Percentiles rank a stretch among this genome's conserved stretches.
Evolutionary conservation across 352 stramenopile genomes (phyloP).

Genomic region (Pythium rhizo-oryzae): DNA sequence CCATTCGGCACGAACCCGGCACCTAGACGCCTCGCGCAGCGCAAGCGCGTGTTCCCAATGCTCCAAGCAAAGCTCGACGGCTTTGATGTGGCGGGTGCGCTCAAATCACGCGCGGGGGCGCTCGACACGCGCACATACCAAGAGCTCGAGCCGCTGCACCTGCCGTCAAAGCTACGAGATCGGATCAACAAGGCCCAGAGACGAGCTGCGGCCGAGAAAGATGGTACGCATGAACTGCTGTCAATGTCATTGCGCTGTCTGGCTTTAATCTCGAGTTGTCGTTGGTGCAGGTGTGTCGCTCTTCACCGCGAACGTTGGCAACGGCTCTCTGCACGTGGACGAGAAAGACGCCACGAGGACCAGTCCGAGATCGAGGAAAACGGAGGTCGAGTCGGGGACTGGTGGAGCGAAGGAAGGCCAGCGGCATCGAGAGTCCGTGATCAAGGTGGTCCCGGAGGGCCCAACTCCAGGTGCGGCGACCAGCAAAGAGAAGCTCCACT

Average conservation of each 20-base stretch:
- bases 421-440: background rate
- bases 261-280: background rate
- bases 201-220: constrained; percentile 66
- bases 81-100: background rate
- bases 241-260: background rate
- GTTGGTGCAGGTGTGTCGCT: constrained; percentile 50
- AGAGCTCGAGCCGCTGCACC: constrained; percentile 54
- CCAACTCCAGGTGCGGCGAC: no score
- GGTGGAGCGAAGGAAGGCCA: background rate
- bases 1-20: background rate
- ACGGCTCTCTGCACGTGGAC: background rate
- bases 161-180: constrained; percentile 66
- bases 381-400: background rate
- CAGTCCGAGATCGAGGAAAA: background rate
- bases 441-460: background rate
- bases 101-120: constrained; percentile 25
- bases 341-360: constrained; percentile 22
- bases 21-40: background rate
- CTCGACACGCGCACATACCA: constrained; percentile 64
- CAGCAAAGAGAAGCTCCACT: constrained; percentile 46
- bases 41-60: background rate
- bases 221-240: constrained; percentile 32
- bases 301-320: constrained; percentile 33
- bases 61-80: background rate
- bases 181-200: constrained; percentile 63